Evolutionary conservation across 331 rosid genomes (phyloP), one percentile per base, ranked within the genome.

Genomic region (Saraca asoca): DNA sequence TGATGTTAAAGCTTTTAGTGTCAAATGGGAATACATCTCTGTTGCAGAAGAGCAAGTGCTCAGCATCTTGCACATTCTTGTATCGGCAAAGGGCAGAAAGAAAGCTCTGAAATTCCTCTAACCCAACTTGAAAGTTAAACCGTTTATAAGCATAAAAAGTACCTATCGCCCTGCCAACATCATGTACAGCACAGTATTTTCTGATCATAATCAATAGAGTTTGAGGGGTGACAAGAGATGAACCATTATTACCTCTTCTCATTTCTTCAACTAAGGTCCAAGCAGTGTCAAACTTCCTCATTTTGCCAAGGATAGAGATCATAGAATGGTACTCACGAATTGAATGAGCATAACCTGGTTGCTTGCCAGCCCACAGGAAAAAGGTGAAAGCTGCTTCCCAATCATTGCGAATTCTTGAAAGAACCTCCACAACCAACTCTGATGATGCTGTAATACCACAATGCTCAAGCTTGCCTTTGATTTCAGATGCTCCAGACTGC

Each of bases 341-440:
- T 0, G 89, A 79, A 74, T 82, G 93, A 44, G 82, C 50, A 72
- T 88, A 91, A 58, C 75, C 85, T 0, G 77, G 89, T 69, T 81
- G 95, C 86, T 82, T 85, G 17, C 91, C 91, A 12, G 95, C 93
- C 96, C 96, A 92, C 56, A 82, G 66, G 77, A 92, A 92, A 80
- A 92, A 83, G 11, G 96, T 85, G 77, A 81, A 85, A 43, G 98
- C 93, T 9, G 84, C 88, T 75, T 89, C 94, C 98, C 96, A 92
- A 38, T 87, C 95, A 57, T 87, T 89, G 24, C 91, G 88, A 53
- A 78, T 48, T 20, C 82, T 79, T 9, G 95, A 82, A 72, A 91
- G 84, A 67, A 85, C 81, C 79, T 75, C 91, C 59, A 15, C 84
- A 42, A 92, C 96, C 75, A 92, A 73, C 76, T 85, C 91, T 5